These are phyloP conservation scores for Coemansia sp. DNA, from an alignment of 192 early-diverging fungal genomes.

Conservation along the genomic window DNA sequence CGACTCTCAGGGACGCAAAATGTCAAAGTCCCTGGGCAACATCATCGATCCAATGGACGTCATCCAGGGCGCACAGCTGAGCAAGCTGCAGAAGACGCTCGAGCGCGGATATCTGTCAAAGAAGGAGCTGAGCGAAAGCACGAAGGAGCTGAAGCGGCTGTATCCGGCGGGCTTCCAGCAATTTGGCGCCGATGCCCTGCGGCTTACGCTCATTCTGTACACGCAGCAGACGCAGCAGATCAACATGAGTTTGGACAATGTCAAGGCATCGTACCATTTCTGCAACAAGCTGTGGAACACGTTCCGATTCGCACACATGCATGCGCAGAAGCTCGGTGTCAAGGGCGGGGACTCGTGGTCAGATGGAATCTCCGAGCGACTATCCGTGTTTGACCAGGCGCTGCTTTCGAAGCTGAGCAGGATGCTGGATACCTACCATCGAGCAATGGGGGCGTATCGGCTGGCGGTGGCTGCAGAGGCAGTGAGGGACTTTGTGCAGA, in stretches of 20 bases:
- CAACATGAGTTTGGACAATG: conserved; percentile 84
- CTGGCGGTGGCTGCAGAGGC: conserved; percentile 76
- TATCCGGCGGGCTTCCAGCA: conserved; percentile 88
- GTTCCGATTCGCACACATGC: conserved; percentile 55
- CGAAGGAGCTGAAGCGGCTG: conserved; percentile 64
- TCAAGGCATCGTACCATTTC: conserved; percentile 83
- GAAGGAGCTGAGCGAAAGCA: conserved; percentile 69
- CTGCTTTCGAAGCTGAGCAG: conserved; percentile 78
- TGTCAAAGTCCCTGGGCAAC: conserved; percentile 85
- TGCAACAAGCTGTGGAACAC: conserved; percentile 98
- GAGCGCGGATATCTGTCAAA: conserved; percentile 70
- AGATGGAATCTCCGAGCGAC: conserved; percentile 31
- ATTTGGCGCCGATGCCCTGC: conserved; percentile 86
- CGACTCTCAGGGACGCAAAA: conserved; percentile 64
- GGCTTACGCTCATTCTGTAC: conserved; percentile 66
- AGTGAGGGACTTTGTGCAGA: conserved; percentile 82
- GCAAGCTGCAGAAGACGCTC: conserved; percentile 64
- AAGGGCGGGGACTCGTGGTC: conserved; percentile 12
- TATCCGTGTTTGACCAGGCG: conserved; percentile 77
- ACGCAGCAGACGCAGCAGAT: conserved; percentile 86
- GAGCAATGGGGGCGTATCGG: conserved; percentile 65
- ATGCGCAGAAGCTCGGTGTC: conserved; percentile 21
- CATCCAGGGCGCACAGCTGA: conserved; percentile 61
- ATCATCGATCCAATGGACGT: conserved; percentile 68
- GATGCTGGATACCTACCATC: conserved; percentile 64